Base-by-base conservation (phyloP, 23 red algal species). In the Cyanidiococcus yangmingshanensis region DNA sequence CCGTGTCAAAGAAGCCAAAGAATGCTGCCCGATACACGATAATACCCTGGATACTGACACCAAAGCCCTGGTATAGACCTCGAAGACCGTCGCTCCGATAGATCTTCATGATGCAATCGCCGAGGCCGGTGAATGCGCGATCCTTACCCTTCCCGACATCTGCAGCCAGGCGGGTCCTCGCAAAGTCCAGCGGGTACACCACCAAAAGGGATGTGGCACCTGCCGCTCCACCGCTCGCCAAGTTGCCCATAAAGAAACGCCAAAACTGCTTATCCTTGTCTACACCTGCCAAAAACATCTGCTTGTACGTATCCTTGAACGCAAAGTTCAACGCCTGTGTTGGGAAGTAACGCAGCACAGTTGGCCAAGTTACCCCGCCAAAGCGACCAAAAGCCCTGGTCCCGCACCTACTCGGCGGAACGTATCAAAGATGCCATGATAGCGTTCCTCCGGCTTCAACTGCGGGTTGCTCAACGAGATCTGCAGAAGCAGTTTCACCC, bases 321-420 rank as follows among this genome's bases (percentile, higher is more conserved):
- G 94, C 94, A 98, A 98, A 98, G 76, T 98, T 98, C 34, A 98
- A 88, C 59, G 94, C 94, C 85, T 98, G 94, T 24, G 94, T 98
- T 35, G 94, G 94, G 67, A 98, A 98, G 74, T 98, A 98, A 58
- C 94, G 94, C 57, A 98, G 88, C 33, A 98, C 94, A n/a, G 80
- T 98, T 98, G 21, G 94, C 94, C 75, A 89, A 63, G 80, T 98
- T 98, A 15, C 94, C 94, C 38, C 94, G 85, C 94, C 94, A 98
- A 82, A 98, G 90, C 33, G 94, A 98, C 41, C 41, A 57, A 50
- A 98, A 57, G 36, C 94, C 94, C 76, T 98, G 94, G 38, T 98
- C 94, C 41, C 79, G 63, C 50, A 88, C 85, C n/a, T 26, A 98
- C 94, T 58, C 94, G 89, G 32, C 67, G 83, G 76, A 98, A 98